These are phyloP conservation scores for Venturia pyrina DNA, from an alignment of 2,329 filamentous ascomycete genomes.

Conservation along the genomic window DNA sequence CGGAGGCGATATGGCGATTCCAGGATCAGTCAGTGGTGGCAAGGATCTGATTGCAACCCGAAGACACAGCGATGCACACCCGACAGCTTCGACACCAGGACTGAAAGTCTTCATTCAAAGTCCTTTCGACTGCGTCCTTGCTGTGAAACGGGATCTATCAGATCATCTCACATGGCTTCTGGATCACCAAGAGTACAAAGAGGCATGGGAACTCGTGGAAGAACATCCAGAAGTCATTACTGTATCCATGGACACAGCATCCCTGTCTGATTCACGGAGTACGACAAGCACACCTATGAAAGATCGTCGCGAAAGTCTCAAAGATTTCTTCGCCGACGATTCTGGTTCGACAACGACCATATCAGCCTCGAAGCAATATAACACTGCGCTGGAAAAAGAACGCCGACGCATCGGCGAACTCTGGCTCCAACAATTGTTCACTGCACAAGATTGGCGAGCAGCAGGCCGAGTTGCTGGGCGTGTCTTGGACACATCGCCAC, in stretches of 20 bases:
- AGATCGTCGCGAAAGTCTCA: constrained; percentile 32
- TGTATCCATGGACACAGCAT: constrained; percentile 7
- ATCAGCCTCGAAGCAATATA: constrained; percentile 46
- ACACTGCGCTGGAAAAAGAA: constrained; percentile 68
- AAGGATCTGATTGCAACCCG: constrained; percentile 14
- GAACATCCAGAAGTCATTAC: constrained; percentile 66
- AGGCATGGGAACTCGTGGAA: constrained; percentile 83
- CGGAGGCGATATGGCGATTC: constrained; percentile 26
- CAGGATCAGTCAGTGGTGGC: constrained; percentile 26
- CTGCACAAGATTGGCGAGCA: constrained; percentile 60
- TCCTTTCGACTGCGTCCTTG: constrained; percentile 91
- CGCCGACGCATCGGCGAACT: constrained; percentile 85
- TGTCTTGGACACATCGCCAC: constrained; percentile 65
- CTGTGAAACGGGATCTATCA: constrained; percentile 72
- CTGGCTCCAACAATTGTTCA: constrained; percentile 81
- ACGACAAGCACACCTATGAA: constrained; percentile 32
- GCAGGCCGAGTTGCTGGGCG: constrained; percentile 76
- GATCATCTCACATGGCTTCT: constrained; percentile 84
- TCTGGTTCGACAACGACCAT: constrained; percentile 49
- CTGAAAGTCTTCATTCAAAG: constrained; percentile 90
- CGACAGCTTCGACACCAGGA: constrained; percentile 43
- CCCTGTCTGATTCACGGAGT: not conserved
- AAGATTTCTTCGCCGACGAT: constrained; percentile 66
- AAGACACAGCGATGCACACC: constrained; percentile 29
- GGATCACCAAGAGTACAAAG: constrained; percentile 68